phyloP scores from a whole-genome alignment of 2,329 filamentous ascomycete species.

The Cladosporium phlei region DNA sequence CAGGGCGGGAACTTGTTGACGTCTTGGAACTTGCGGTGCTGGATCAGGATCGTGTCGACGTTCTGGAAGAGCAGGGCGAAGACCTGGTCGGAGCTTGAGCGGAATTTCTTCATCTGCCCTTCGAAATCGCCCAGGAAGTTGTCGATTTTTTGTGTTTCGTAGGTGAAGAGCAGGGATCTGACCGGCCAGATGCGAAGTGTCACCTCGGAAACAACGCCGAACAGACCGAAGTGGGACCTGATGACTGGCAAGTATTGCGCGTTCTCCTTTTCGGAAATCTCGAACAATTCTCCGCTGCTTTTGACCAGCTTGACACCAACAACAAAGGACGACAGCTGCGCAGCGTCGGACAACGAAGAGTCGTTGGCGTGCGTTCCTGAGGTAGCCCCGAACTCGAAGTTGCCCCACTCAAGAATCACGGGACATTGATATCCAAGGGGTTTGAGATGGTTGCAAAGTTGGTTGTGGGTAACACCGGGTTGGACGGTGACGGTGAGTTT shows the following conservation, averaged over 20 bases:
- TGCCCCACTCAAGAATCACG: slow-evolving; percentile 16
- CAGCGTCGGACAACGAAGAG: slow-evolving; percentile 6
- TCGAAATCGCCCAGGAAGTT: slow-evolving; percentile 4
- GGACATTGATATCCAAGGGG: slow-evolving; percentile 13
- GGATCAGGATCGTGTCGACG: slow-evolving; percentile 12
- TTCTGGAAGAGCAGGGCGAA: slow-evolving; percentile 15
- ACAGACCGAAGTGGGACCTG: slow-evolving; percentile 14
- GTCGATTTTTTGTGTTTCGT: slow-evolving; percentile 5
- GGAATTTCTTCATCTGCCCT: slow-evolving; percentile 3
- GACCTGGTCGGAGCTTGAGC: slow-evolving; percentile 6
- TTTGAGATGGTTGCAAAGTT: slow-evolving; percentile 13
- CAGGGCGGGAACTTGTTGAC: background rate
- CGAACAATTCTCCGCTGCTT: slow-evolving; percentile 4
- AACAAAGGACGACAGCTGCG: slow-evolving; percentile 13
- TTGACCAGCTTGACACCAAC: slow-evolving; percentile 15
- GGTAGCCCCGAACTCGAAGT: slow-evolving; percentile 15
- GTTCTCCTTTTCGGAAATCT: slow-evolving; percentile 14
- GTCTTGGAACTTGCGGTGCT: slow-evolving; percentile 11
- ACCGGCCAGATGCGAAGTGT: slow-evolving; percentile 10
- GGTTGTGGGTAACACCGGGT: slow-evolving; percentile 8
- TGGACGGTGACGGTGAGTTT: slow-evolving; percentile 14
- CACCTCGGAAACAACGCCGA: slow-evolving; percentile 14
- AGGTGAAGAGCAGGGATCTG: slow-evolving; percentile 13
- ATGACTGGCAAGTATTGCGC: slow-evolving; percentile 10
- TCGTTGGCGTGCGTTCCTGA: slow-evolving; percentile 14